Conservation (phyloP, 1,284 basidiomycete genomes). For the Cerrena zonata region DNA sequence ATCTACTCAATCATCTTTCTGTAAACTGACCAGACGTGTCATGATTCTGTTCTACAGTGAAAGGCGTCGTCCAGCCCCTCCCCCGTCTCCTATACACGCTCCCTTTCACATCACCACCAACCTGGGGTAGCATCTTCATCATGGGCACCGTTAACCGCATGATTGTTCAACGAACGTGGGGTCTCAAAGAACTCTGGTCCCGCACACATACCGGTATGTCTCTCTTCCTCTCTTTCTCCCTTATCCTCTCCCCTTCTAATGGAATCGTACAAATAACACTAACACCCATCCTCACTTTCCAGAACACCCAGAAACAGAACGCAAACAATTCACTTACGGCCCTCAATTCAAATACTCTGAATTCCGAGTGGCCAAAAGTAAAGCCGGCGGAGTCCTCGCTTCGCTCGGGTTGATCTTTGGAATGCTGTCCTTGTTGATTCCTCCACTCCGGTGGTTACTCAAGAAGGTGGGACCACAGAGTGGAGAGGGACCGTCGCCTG, state of each 20-base stretch:
- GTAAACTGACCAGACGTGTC: too few species aligned
- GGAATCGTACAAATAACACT: too few species aligned
- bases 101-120: slow-evolving; percentile 36
- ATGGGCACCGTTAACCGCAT: slow-evolving; percentile 62
- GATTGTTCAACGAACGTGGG: slow-evolving; percentile 76
- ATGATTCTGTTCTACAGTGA: slow-evolving; percentile 32
- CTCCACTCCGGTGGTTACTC: slow-evolving; percentile 49
- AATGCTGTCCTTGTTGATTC: slow-evolving; percentile 28
- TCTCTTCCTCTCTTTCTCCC: too few species aligned
- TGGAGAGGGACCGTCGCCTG: slow-evolving; percentile 59
- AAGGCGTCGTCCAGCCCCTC: slow-evolving; percentile 34
- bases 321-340: slow-evolving; percentile 44
- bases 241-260: too few species aligned
- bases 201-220: too few species aligned
- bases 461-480: slow-evolving; percentile 46
- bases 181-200: slow-evolving; percentile 51
- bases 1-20: too few species aligned
- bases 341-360: slow-evolving; percentile 71
- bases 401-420: slow-evolving; percentile 34
- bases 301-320: neutral
- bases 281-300: neutral
- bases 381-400: slow-evolving; percentile 38
- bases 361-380: slow-evolving; percentile 44
- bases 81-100: slow-evolving; percentile 43
- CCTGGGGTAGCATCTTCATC: slow-evolving; percentile 55